Evolutionary conservation across 352 stramenopile genomes (phyloP).

Genomic region (Phytophthora citrophthora): DNA sequence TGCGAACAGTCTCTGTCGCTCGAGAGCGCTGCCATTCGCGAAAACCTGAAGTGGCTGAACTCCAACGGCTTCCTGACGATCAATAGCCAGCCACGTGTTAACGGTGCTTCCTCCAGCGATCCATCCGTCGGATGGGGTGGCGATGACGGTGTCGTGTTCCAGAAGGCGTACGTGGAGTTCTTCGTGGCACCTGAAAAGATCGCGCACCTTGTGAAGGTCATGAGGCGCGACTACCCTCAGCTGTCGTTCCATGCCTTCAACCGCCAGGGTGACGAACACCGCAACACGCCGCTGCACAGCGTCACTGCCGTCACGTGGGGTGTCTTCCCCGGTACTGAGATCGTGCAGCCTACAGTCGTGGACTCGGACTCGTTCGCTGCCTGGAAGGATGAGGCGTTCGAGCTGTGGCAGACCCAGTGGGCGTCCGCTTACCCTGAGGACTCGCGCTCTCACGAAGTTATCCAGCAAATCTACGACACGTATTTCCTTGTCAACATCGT

Average conservation of each 20-base stretch:
- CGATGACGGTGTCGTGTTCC: slow-evolving; percentile 95
- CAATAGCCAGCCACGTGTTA: slow-evolving; percentile 93
- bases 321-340: slow-evolving; percentile 95
- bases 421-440: slow-evolving; percentile 95
- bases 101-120: slow-evolving; percentile 91
- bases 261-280: slow-evolving; percentile 68
- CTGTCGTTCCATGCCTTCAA: slow-evolving; percentile 86
- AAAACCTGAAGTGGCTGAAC: slow-evolving; percentile 89
- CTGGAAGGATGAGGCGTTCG: slow-evolving; percentile 97
- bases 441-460: slow-evolving; percentile 55
- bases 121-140: slow-evolving; percentile 96
- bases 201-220: slow-evolving; percentile 60
- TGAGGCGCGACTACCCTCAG: slow-evolving; percentile 68
- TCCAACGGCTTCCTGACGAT: slow-evolving; percentile 95
- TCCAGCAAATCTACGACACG: slow-evolving; percentile 92
- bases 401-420: slow-evolving; percentile 97
- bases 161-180: slow-evolving; percentile 99
- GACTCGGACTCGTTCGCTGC: slow-evolving; percentile 96
- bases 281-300: slow-evolving; percentile 78
- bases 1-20: slow-evolving; percentile 95
- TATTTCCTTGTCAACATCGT: slow-evolving; percentile 99
- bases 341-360: slow-evolving; percentile 97
- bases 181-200: slow-evolving; percentile 92
- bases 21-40: slow-evolving; percentile 90
- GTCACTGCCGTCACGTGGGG: slow-evolving; percentile 98